These are phyloP conservation scores for Epichloe glyceriae DNA, from an alignment of 2,329 filamentous ascomycete genomes.

Conservation along the genomic window DNA sequence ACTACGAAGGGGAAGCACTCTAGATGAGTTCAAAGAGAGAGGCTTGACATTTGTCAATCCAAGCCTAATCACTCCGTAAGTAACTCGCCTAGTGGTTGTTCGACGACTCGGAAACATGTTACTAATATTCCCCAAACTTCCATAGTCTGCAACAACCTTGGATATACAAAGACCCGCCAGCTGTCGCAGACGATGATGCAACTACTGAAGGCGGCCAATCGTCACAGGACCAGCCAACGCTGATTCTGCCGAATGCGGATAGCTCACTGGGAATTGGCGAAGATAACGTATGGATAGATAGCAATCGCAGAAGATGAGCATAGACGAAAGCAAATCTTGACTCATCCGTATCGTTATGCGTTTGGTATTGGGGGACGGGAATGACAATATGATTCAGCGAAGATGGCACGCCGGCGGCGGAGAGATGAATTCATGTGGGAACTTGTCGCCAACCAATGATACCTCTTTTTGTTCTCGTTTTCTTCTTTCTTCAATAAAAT, in stretches of 20 bases:
- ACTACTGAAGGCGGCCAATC: constrained; percentile 15
- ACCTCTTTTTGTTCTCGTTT: background rate
- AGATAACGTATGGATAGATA: constrained; percentile 25
- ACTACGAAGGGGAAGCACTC: constrained; percentile 44
- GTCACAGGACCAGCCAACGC: constrained; percentile 7
- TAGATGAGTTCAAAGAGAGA: constrained; percentile 61
- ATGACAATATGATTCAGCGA: background rate
- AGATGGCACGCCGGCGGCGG: background rate
- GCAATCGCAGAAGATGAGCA: constrained; percentile 2
- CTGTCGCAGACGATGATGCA: constrained; percentile 17
- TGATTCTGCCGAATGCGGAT: constrained; percentile 22
- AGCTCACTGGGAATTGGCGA: constrained; percentile 26
- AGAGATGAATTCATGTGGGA: background rate
- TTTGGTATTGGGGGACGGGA: background rate
- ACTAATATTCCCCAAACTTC: background rate
- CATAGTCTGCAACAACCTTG: constrained; percentile 54
- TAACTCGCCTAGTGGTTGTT: constrained; percentile 10
- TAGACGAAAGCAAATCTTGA: background rate
- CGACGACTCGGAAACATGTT: background rate
- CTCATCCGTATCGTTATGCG: too few species aligned
- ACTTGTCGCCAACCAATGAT: background rate
- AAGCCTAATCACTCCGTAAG: constrained; percentile 54
- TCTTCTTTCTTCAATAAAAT: background rate
- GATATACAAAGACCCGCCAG: constrained; percentile 48
- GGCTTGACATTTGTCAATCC: constrained; percentile 65